Conservation (phyloP, 495 filamentous ascomycete genomes). For the Melanomma pulvis-pyrius region DNA sequence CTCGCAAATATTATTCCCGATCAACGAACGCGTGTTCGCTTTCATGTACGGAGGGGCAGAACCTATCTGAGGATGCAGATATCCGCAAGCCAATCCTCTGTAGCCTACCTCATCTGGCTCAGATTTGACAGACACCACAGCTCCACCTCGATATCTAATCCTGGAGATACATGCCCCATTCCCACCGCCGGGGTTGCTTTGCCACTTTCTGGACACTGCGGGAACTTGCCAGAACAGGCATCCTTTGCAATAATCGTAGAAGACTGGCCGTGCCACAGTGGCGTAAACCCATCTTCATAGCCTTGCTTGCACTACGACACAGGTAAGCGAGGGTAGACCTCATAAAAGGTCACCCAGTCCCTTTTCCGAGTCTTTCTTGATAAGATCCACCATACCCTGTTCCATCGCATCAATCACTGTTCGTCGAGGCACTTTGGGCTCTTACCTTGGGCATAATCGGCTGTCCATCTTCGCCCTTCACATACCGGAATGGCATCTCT, state of each 20-base stretch:
- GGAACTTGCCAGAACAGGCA: slow-evolving; percentile 25
- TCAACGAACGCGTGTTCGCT: neutral
- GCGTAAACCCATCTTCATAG: slow-evolving; percentile 20
- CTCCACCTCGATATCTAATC: neutral
- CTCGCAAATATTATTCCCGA: neutral
- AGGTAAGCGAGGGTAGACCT: slow-evolving; percentile 20
- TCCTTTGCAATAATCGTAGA: slow-evolving; percentile 17
- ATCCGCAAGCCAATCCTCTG: no score
- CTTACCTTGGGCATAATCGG: slow-evolving; percentile 89
- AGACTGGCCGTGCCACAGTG: slow-evolving; percentile 38
- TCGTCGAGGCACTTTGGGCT: slow-evolving; percentile 20
- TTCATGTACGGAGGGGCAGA: neutral
- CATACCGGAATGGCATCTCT: slow-evolving; percentile 97
- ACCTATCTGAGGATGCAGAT: neutral
- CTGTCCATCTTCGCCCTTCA: slow-evolving; percentile 70
- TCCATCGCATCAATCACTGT: slow-evolving; percentile 9
- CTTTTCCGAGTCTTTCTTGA: slow-evolving; percentile 92
- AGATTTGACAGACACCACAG: no score
- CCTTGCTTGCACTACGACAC: slow-evolving; percentile 5
- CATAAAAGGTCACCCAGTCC: slow-evolving; percentile 83
- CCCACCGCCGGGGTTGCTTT: slow-evolving; percentile 2
- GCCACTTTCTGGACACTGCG: neutral
- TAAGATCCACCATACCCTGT: slow-evolving; percentile 91
- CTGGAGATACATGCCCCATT: neutral
- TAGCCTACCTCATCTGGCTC: no score